These are phyloP conservation scores for Metschnikowia arizonensis DNA, from an alignment of 805 yeast species.

Conservation along the genomic window DNA sequence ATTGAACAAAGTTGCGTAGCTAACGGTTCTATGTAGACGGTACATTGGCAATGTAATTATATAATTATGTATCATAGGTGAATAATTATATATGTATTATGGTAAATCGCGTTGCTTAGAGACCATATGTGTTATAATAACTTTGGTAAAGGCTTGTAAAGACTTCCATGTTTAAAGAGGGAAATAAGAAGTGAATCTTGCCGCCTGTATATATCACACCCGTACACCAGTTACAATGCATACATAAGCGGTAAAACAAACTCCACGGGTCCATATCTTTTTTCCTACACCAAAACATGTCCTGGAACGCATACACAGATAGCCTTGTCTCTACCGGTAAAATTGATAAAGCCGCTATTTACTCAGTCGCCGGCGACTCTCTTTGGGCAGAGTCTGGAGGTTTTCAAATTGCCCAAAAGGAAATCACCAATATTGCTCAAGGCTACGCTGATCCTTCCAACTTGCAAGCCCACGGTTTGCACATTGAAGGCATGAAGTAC, in stretches of 20 bases:
- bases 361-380: slow-evolving; percentile 91
- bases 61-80: background rate
- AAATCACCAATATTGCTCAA: slow-evolving; percentile 65
- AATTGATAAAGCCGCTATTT: slow-evolving; percentile 88
- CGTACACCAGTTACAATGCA: slow-evolving; percentile 2
- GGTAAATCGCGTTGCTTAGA: background rate
- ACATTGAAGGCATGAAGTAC: slow-evolving; percentile 80
- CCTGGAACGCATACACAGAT: slow-evolving; percentile 82
- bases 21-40: background rate
- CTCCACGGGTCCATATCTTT: background rate
- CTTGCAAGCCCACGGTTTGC: slow-evolving; percentile 83
- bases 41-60: background rate
- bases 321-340: slow-evolving; percentile 80
- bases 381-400: slow-evolving; percentile 85
- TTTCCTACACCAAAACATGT: slow-evolving; percentile 12
- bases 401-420: slow-evolving; percentile 60
- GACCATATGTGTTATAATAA: background rate
- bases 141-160: background rate
- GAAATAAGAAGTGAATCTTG: background rate
- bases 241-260: slow-evolving; percentile 5
- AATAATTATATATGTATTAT: background rate
- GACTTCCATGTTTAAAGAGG: background rate
- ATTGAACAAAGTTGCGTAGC: background rate
- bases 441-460: slow-evolving; percentile 79
- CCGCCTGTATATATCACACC: slow-evolving; percentile 2